Evolutionary conservation across 306 rosid species (phyloP).

Genomic region (Arachis stenosperma): DNA sequence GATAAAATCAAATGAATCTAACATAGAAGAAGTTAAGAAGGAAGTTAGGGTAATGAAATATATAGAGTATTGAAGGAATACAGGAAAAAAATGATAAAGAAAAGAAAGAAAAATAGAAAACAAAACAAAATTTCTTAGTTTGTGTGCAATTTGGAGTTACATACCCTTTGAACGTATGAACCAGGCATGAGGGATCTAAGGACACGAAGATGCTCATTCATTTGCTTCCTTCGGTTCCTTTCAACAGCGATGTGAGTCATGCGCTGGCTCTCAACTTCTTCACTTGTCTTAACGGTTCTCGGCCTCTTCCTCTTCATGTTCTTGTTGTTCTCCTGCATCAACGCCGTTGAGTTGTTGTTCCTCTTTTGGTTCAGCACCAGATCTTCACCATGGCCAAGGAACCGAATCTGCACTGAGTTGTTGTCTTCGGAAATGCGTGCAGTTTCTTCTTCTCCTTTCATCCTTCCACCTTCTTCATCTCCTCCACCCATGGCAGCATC

Average conservation of each 20-base stretch:
- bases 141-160: not conserved
- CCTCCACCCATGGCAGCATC: constrained; percentile 28
- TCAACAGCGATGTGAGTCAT: constrained; percentile 97
- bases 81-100: too few relatives aligned
- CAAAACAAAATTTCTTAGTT: not conserved
- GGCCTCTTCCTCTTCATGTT: constrained; percentile 83
- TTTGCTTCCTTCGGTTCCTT: constrained; percentile 88
- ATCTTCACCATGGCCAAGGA: constrained; percentile 47
- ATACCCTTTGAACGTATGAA: constrained; percentile 90
- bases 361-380: not conserved
- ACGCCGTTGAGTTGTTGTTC: constrained; percentile 4
- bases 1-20: too few relatives aligned
- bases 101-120: too few relatives aligned
- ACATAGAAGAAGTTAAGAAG: too few relatives aligned
- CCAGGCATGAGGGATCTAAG: constrained; percentile 97
- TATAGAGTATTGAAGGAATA: too few relatives aligned
- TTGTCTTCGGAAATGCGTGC: constrained; percentile 47
- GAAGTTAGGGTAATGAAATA: too few relatives aligned
- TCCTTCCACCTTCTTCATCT: constrained; percentile 8
- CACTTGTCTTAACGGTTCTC: constrained; percentile 69
- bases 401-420: constrained; percentile 53
- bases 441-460: constrained; percentile 42
- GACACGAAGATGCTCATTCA: constrained; percentile 97
- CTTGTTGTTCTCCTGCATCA: constrained; percentile 38
- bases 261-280: constrained; percentile 92